phyloP scores from a whole-genome alignment of 257 asterid species.

The Eucommia ulmoides region DNA sequence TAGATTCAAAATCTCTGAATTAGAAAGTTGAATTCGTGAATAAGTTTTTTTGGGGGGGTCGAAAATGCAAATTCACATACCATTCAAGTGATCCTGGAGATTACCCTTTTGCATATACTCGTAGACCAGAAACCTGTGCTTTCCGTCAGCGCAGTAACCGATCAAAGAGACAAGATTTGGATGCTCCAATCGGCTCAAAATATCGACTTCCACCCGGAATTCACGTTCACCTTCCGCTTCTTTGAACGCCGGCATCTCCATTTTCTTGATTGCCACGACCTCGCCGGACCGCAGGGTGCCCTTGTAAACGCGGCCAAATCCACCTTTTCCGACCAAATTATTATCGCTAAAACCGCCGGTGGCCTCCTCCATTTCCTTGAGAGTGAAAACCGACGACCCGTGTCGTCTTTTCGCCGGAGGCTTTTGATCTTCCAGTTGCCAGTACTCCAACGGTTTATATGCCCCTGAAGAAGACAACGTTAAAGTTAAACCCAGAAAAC shows the following conservation, averaged over 20 bases:
- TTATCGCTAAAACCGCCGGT: slow-evolving; percentile 63
- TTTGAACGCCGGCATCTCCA: slow-evolving; percentile 77
- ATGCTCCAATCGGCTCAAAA: slow-evolving; percentile 92
- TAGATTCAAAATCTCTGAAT: no score
- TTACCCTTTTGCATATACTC: slow-evolving; percentile 82
- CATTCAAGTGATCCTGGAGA: slow-evolving; percentile 83
- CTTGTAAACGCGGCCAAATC: slow-evolving; percentile 87
- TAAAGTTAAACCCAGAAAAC: neutral
- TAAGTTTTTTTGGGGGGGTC: no score
- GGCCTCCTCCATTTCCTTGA: slow-evolving; percentile 84
- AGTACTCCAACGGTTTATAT: slow-evolving; percentile 69
- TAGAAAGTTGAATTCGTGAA: no score
- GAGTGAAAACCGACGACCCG: slow-evolving; percentile 72
- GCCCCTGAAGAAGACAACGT: slow-evolving; percentile 45
- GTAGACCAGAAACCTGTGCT: slow-evolving; percentile 84
- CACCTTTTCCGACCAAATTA: slow-evolving; percentile 88
- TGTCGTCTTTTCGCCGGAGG: slow-evolving; percentile 64
- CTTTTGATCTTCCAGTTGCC: slow-evolving; percentile 55
- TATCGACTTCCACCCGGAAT: slow-evolving; percentile 90
- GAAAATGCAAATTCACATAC: no score
- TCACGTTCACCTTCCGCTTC: slow-evolving; percentile 90
- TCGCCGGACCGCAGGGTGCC: slow-evolving; percentile 82
- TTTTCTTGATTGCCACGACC: slow-evolving; percentile 94
- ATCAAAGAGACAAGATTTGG: slow-evolving; percentile 75
- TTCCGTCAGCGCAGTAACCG: slow-evolving; percentile 96